Evolutionary conservation across 192 early-diverging fungal species (phyloP).

Genomic region (Coemansia sp.): DNA sequence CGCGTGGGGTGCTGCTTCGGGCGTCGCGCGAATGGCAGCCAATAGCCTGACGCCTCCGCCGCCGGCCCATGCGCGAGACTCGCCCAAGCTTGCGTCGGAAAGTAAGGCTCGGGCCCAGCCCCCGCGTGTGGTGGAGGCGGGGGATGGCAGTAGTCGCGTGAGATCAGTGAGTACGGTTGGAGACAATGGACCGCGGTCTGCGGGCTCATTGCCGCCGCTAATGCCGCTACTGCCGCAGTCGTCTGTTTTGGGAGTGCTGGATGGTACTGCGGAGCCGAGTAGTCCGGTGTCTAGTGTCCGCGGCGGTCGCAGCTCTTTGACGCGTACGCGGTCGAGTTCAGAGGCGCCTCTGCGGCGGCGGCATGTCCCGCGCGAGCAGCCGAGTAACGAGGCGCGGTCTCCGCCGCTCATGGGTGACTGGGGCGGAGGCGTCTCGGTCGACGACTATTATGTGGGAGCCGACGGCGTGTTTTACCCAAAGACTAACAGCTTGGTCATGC

Average conservation of each 20-base stretch:
- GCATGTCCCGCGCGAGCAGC: slow-evolving; percentile 6
- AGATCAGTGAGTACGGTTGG: background rate
- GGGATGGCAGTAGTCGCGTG: background rate
- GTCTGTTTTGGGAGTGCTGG: slow-evolving; percentile 48
- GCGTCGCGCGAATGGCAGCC: slow-evolving; percentile 4
- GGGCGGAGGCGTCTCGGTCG: slow-evolving; percentile 33
- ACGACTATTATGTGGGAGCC: slow-evolving; percentile 56
- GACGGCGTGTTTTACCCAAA: slow-evolving; percentile 58
- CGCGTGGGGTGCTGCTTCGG: slow-evolving; percentile 21
- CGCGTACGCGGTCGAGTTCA: slow-evolving; percentile 49
- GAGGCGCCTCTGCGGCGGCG: slow-evolving; percentile 39
- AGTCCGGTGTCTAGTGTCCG: slow-evolving; percentile 3
- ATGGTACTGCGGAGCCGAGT: slow-evolving; percentile 49
- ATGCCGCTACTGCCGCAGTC: slow-evolving; percentile 2
- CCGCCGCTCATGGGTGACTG: slow-evolving; percentile 25
- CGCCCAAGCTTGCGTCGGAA: slow-evolving; percentile 8
- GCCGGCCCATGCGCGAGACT: slow-evolving; percentile 19
- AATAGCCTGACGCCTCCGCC: slow-evolving; percentile 20
- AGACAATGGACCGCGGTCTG: background rate
- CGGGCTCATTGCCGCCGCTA: background rate
- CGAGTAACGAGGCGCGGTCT: slow-evolving; percentile 2
- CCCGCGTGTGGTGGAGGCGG: background rate
- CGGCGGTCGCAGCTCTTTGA: slow-evolving; percentile 24
- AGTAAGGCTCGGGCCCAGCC: background rate
- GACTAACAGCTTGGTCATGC: slow-evolving; percentile 49